Conservation (phyloP, 345 rosid species). For the Murraya paniculata region DNA sequence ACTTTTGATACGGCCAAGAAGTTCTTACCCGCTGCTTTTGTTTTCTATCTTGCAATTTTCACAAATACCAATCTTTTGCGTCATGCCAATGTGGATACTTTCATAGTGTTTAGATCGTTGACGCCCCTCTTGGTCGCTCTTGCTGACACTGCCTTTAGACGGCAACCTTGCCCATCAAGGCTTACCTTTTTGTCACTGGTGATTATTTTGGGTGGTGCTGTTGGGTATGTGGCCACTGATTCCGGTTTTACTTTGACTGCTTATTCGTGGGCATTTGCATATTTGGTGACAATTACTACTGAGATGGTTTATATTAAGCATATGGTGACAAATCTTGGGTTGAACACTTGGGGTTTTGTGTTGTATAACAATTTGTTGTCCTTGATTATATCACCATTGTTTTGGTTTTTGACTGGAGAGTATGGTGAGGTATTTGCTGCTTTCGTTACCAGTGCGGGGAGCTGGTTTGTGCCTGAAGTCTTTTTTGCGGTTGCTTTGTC, state of each 20-base stretch:
- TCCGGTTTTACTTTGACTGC: conserved; percentile 84
- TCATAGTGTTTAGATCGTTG: conserved; percentile 86
- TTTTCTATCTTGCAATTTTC: conserved; percentile 91
- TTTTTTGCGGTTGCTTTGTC: conserved; percentile 76
- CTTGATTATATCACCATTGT: conserved; percentile 84
- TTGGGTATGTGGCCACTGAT: conserved; percentile 93
- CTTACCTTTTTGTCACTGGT: conserved; percentile 65
- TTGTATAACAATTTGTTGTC: conserved; percentile 84
- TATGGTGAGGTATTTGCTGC: conserved; percentile 61
- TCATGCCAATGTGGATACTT: conserved; percentile 96
- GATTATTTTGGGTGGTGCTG: conserved; percentile 79
- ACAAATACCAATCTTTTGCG: conserved; percentile 96
- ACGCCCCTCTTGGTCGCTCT: conserved; percentile 93
- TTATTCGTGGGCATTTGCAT: conserved; percentile 91
- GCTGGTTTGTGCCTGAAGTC: conserved; percentile 57
- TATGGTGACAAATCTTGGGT: conserved; percentile 86
- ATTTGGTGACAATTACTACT: conserved; percentile 79
- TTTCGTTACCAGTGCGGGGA: conserved; percentile 44
- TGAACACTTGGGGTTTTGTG: conserved; percentile 98
- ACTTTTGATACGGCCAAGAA: conserved; percentile 82
- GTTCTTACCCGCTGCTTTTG: conserved; percentile 87
- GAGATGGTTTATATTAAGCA: conserved; percentile 99
- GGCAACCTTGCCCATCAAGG: conserved; percentile 80
- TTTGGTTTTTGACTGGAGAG: conserved; percentile 90
- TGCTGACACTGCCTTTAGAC: conserved; percentile 79